Base-by-base conservation (phyloP, 345 rosid genomes). In the Raphanus sativus region DNA sequence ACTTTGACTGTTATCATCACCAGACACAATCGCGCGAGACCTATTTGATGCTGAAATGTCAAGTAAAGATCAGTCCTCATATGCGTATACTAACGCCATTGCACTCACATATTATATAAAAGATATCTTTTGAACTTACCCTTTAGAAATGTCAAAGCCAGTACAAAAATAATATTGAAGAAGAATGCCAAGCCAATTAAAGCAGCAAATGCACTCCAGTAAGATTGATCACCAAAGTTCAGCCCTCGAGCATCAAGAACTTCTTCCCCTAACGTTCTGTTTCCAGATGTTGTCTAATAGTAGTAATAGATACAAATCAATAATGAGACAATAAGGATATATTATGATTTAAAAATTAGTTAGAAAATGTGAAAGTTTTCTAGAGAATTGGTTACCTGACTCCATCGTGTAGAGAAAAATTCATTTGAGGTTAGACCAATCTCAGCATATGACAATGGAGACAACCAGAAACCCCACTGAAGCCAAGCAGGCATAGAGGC, bases 401-500 rank as follows among this genome's bases (percentile, higher is more conserved):
- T 73, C 96, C 93, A 89, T 24, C 89, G 89, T 26, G 89, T 87
- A 25, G 93, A 85, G 28, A 77, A 83, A 76, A 91, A 87, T 58
- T 91, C 91, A 50, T 89, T 91, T 11, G 84, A 71, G 30, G 89
- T 78, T 61, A 91, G 48, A 45, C 90, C 91, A 62, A 89, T 89
- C 68, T 85, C 85, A 12, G 85, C 93, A 69, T 87, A 89, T 15
- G 90, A 68, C 84, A 89, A 28, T 12, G 91, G 91, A 68, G 88
- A 86, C n/a, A 91, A 65, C 96, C 96, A 87, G 71, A 89, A 87
- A 4, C 86, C 93, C 96, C 93, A 91, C 52, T 69, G 72, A 79
- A 87, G 79, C 89, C 91, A 89, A 25, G 70, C 56, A 26, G 91
- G 93, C 70, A 82, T 73, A 17, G 80, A 74, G 1, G 82, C 88